Evolutionary conservation across 768 basidiomycete genomes (phyloP), one percentile per base, ranked within the genome.

Genomic region (Sistotremastrum niveocremeum): DNA sequence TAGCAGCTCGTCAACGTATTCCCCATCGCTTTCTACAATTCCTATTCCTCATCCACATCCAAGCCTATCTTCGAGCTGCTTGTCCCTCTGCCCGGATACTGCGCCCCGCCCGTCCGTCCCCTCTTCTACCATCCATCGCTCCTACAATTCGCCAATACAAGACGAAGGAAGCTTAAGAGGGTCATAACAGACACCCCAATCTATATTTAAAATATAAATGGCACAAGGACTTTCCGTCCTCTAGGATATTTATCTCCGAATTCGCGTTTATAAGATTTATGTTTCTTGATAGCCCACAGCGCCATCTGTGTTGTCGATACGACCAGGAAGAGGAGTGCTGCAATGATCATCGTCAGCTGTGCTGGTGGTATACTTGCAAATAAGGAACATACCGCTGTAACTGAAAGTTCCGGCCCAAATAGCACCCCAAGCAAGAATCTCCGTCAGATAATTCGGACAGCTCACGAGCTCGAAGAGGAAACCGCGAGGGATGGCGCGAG

Each of bases 371-470:
- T 28, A 28, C 20, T 20, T 20, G 20, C 20, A 20, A 20, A 20
- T 39, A 41, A 8, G 30, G n/a, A 39, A 69, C 82, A 43, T 56
- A 88, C 89, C 76, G 38, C 74, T 76, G 52, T 74, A 66, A 56
- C 81, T 85, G 32, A 79, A 75, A 2, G 90, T 90, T 79, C 98
- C 80, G 20, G 69, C 68, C 28, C 72, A 72, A 42, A 95, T 70
- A 10, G 72, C 67, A 4, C 69, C 56, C 87, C 94, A 95, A 0
- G 67, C 81, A 29, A 94, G 49, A 6, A 66, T 72, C 65, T 99
- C 95, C 57, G 93, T 97, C 59, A 86, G 79, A 66, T 99, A 99
- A 62, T 99, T 97, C 10, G 94, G 89, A 68, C 76, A 84, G 5
- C 87, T 84, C 37, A 93, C 73, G n/a, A 76, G 64, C 45, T 77